Base-by-base conservation (phyloP, 1,284 basidiomycete genomes). In the Trichosporon sp. region DNA sequence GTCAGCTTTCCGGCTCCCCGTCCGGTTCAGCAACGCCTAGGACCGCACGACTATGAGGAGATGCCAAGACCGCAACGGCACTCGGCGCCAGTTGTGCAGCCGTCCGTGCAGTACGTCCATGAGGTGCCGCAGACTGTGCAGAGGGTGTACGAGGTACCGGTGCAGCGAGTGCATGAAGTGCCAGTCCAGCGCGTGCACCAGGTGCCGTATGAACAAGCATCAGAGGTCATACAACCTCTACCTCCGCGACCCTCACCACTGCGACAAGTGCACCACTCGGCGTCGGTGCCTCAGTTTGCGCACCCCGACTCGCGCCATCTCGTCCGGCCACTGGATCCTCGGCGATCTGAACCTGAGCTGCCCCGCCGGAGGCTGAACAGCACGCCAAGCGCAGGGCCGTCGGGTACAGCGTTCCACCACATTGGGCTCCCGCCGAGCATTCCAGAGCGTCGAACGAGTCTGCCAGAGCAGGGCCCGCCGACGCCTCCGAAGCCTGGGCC, bases 121-220 rank as follows among this genome's bases (percentile, higher is more conserved):
- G 54, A 59, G 54, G 54, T 59, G 4, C 54, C 54, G 14, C 32
- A 32, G 59, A 37, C 59, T 0, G 32, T 63, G 32, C 59, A 63
- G 14, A 32, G 59, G 59, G 59, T 63, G 59, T 37, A 63, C 31
- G 32, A 63, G 31, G 59, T 63, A 11, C 59, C 7, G 4, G 59
- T 35, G 31, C 59, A 63, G 7, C 59, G 31, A 0, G 59, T 35
- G 1, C 16, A 35, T 31, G 59, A 63, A 6, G 32, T 35, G 59
- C 32, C 59, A 14, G 31, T 37, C 5, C 59, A 63, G 32, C 32
- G 21, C 16, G 32, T 37, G 16, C 32, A 37, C 16, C 16, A 37
- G 16, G 32, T 37, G 32, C 32, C 16, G 12, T 11, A 19, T 26
- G 21, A 54, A 5, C 51, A 54, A 10, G 19, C 19, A 2, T 8